A percentile compares a stretch with the other conserved stretches of the same genome.
phyloP scores from a whole-genome alignment of 495 filamentous ascomycete species.

The Pseudomonodictys pantanalensis region DNA sequence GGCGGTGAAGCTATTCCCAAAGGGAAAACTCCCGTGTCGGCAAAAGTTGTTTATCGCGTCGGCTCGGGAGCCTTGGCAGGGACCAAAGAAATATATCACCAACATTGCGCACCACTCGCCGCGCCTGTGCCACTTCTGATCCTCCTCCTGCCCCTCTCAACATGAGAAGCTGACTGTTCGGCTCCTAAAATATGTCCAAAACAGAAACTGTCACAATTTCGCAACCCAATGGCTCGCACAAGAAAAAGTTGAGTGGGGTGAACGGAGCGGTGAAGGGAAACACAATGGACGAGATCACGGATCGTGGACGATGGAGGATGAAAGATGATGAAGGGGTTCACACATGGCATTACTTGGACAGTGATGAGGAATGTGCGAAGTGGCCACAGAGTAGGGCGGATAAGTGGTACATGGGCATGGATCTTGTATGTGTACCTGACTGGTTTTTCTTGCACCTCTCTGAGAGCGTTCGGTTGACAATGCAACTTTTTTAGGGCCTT shows the following conservation, averaged over 20 bases:
- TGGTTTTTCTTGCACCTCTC: neutral
- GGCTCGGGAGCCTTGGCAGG: neutral
- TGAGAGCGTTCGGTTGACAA: neutral
- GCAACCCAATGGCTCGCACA: neutral
- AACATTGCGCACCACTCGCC: neutral
- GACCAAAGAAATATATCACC: neutral
- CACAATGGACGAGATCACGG: slow-evolving; percentile 52
- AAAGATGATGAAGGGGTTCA: slow-evolving; percentile 77
- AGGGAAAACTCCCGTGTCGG: neutral
- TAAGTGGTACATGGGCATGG: slow-evolving; percentile 77
- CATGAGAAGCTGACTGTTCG: neutral
- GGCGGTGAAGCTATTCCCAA: too few relatives aligned
- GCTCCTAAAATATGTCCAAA: neutral
- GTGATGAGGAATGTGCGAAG: slow-evolving; percentile 65
- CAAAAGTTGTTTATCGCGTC: neutral
- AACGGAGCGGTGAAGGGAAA: neutral
- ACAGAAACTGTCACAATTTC: neutral
- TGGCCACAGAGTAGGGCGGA: slow-evolving; percentile 88
- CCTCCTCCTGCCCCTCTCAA: neutral
- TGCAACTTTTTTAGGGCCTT: slow-evolving; percentile 55
- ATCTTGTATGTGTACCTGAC: slow-evolving; percentile 54
- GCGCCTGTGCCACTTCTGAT: too few relatives aligned
- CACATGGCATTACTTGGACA: slow-evolving; percentile 89
- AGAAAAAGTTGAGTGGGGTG: neutral
- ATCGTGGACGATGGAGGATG: slow-evolving; percentile 79